Base-by-base conservation (phyloP, 2,329 filamentous ascomycete species). In the Xylariaceae sp. region DNA sequence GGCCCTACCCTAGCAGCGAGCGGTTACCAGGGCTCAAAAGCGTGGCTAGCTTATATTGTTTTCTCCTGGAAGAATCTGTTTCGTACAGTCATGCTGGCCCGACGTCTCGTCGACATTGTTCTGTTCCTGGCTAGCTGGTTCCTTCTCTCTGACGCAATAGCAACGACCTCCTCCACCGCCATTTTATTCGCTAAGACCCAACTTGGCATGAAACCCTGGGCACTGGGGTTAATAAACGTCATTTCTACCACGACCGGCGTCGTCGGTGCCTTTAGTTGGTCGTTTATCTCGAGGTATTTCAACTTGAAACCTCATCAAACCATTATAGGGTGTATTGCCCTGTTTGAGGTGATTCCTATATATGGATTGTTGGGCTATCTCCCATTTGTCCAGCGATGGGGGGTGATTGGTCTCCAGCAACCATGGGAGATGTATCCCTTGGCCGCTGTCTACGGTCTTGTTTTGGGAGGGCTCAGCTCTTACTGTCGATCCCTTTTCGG, bases 371-470 rank as follows among this genome's bases (percentile, higher is more conserved):
- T 96, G 16, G 93, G 93, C 1, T 97, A 95, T 69, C 81, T 98
- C 14, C 92, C 93, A 0, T 86, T 91, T 6, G 82, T 99, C 43
- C 83, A 87, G 66, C 77, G 80, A 6, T 85, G 89, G 74, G 93
- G 92, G 0, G 86, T 91, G 4, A 77, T 92, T 36, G 95, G 95
- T 1, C 81, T 99, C n/a, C 92, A 96, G 73, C 88, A 95, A 71
- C 88, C 91, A 3, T 96, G 92, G 91, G 95, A 99, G 68, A 97
- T 99, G 91, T 98, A 95, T 67, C 91, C 91, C 0, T 77, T 99
- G 1, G 93, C 92, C 0, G 90, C 90, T 3, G 86, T 98, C 11
- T 98, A 97, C 73, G 95, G 95, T 0, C 86, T 99, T 46, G 93
- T 98, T 2, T 85, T 98, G 26, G 95, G 95, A n/a, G 95, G 95